phyloP scores from a whole-genome alignment of 768 basidiomycete genomes.

The Tulasnella sp. region DNA sequence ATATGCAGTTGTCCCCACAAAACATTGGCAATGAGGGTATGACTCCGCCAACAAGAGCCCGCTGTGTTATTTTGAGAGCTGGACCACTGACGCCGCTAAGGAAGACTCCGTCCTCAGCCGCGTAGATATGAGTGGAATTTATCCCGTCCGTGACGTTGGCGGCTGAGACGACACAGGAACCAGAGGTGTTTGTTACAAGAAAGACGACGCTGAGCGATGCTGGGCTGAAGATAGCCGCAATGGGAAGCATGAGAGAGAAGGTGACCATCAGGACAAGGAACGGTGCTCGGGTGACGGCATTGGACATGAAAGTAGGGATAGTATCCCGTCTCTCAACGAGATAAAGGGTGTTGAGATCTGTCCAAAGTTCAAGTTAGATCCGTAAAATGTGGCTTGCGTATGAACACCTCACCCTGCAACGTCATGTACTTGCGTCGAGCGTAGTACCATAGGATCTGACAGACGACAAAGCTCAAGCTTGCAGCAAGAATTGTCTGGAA shows the following conservation, averaged over 20 bases:
- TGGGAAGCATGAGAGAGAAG: not conserved
- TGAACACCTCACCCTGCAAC: not conserved
- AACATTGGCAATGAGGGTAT: not conserved
- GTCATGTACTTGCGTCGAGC: slow-evolving; percentile 3
- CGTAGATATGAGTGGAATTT: not conserved
- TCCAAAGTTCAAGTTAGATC: not conserved
- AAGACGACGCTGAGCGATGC: not conserved
- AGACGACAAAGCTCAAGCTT: not conserved
- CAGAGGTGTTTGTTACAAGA: not conserved
- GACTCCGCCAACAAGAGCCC: not conserved
- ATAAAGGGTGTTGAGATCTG: not conserved
- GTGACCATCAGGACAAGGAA: not conserved
- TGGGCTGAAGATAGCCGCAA: not conserved
- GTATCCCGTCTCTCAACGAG: not conserved
- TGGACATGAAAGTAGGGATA: not conserved
- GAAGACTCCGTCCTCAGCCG: not conserved
- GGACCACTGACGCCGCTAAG: not conserved
- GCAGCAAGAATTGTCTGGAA: not conserved
- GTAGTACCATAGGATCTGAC: slow-evolving; percentile 1
- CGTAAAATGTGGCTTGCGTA: not conserved
- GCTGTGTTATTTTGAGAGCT: not conserved
- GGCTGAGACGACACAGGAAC: not conserved
- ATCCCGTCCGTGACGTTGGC: not conserved
- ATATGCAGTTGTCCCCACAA: not conserved
- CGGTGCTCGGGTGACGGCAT: not conserved